A percentile compares a stretch with the other conserved stretches of the same genome.
These are phyloP conservation scores for Phylloporus arenicola DNA, from an alignment of 768 basidiomycete species.

Conservation along the genomic window DNA sequence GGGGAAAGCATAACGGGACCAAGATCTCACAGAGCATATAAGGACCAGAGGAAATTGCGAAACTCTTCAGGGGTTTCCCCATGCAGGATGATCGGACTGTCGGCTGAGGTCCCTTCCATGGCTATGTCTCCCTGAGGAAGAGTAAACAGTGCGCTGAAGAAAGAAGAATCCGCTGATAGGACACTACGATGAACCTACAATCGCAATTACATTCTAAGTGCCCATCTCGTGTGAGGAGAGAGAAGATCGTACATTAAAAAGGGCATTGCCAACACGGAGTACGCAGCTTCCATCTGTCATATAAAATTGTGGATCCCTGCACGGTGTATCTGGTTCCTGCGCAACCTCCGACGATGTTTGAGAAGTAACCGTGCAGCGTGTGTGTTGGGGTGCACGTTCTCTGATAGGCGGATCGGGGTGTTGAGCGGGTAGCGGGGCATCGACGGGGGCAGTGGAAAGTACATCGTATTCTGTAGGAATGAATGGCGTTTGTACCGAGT, in stretches of 20 bases:
- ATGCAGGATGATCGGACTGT: slow-evolving; percentile 54
- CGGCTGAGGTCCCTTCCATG: slow-evolving; percentile 58
- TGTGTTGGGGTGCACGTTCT: slow-evolving; percentile 8
- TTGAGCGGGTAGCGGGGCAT: slow-evolving; percentile 1
- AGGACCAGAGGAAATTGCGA: slow-evolving; percentile 65
- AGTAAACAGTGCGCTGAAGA: slow-evolving; percentile 61
- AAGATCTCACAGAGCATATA: slow-evolving; percentile 64
- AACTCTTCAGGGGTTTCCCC: slow-evolving; percentile 67
- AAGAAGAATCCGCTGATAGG: slow-evolving; percentile 57
- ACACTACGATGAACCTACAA: slow-evolving; percentile 54
- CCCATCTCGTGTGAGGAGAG: not conserved
- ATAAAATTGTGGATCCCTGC: slow-evolving; percentile 53
- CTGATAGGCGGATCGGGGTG: slow-evolving; percentile 6
- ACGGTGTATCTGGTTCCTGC: slow-evolving; percentile 10
- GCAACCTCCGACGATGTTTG: not conserved
- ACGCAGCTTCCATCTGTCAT: slow-evolving; percentile 66
- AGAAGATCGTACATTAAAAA: slow-evolving; percentile 56
- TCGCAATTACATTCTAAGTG: not conserved
- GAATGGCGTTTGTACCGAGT: slow-evolving; percentile 12
- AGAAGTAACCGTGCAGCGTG: slow-evolving; percentile 5
- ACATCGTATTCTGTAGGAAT: slow-evolving; percentile 19
- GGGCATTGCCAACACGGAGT: slow-evolving; percentile 52
- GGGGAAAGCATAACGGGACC: not conserved
- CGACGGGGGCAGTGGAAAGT: not conserved
- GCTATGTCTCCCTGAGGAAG: slow-evolving; percentile 52